Conservation (phyloP, 345 rosid genomes). For the Carallia pectinifolia region DNA sequence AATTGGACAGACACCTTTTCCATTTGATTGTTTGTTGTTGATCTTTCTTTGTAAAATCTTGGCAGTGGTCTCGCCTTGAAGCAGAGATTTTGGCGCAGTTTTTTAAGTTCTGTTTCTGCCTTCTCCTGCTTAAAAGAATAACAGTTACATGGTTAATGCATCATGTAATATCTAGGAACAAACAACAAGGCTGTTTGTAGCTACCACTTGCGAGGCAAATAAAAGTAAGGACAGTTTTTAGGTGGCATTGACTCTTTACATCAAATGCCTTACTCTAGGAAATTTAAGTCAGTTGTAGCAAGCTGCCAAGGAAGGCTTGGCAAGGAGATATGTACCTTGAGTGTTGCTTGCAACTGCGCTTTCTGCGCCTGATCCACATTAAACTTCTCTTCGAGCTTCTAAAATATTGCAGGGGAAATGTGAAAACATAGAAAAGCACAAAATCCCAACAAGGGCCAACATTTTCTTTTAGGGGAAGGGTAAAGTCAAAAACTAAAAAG, state of each 20-base stretch:
- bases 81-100: slow-evolving; percentile 62
- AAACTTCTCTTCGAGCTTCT: slow-evolving; percentile 86
- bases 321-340: slow-evolving; percentile 34
- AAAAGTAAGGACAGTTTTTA: too few species aligned
- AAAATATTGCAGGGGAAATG: slow-evolving; percentile 13
- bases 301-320: not conserved
- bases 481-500: not conserved
- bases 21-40: slow-evolving; percentile 31
- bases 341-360: slow-evolving; percentile 46
- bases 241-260: too few species aligned
- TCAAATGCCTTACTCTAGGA: too few species aligned
- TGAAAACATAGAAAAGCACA: not conserved
- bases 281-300: not conserved
- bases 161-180: not conserved
- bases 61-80: slow-evolving; percentile 96
- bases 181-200: not conserved
- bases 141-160: not conserved
- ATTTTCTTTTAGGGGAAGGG: not conserved
- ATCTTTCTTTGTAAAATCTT: slow-evolving; percentile 66
- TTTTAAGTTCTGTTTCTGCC: slow-evolving; percentile 64
- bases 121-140: slow-evolving; percentile 46
- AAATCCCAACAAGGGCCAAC: not conserved
- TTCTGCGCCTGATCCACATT: slow-evolving; percentile 49
- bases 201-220: not conserved
- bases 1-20: slow-evolving; percentile 41